These are phyloP conservation scores for Emmonsiellopsis sp. DNA, from an alignment of 2,329 filamentous ascomycete genomes.

Conservation along the genomic window DNA sequence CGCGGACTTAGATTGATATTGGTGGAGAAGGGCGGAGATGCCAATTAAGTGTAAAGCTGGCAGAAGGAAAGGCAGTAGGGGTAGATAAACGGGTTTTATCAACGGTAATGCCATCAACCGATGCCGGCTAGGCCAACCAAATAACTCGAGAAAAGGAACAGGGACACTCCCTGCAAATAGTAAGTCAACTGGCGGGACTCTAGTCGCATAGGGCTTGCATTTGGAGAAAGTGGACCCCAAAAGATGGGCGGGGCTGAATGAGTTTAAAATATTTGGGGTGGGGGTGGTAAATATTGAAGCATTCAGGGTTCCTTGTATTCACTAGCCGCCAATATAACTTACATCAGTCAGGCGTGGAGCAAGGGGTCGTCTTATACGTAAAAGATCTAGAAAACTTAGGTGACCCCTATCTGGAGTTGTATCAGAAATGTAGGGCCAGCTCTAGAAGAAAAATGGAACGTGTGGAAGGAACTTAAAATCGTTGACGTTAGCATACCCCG, in stretches of 20 bases:
- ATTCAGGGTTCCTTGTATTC: neutral
- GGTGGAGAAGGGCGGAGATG: slow-evolving; percentile 1
- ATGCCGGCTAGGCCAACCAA: neutral
- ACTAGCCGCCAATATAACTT: neutral
- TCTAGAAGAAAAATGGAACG: slow-evolving; percentile 1
- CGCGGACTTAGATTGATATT: neutral
- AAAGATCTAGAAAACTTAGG: neutral
- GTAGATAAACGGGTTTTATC: neutral
- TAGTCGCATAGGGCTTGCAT: slow-evolving; percentile 2
- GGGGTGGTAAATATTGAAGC: neutral
- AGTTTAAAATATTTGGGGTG: neutral
- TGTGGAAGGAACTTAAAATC: neutral
- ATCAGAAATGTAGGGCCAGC: neutral
- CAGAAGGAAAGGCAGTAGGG: neutral
- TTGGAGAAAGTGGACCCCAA: neutral
- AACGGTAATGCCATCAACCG: slow-evolving; percentile 1
- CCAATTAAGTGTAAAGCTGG: slow-evolving; percentile 2
- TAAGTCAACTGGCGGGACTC: neutral
- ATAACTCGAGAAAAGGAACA: slow-evolving; percentile 1
- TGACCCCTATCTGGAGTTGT: neutral
- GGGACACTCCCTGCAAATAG: neutral
- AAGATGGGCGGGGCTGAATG: neutral
- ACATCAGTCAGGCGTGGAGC: neutral
- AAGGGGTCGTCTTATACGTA: neutral
- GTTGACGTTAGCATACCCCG: neutral